Conservation (phyloP, 768 basidiomycete genomes). For the Serendipita sp. region DNA sequence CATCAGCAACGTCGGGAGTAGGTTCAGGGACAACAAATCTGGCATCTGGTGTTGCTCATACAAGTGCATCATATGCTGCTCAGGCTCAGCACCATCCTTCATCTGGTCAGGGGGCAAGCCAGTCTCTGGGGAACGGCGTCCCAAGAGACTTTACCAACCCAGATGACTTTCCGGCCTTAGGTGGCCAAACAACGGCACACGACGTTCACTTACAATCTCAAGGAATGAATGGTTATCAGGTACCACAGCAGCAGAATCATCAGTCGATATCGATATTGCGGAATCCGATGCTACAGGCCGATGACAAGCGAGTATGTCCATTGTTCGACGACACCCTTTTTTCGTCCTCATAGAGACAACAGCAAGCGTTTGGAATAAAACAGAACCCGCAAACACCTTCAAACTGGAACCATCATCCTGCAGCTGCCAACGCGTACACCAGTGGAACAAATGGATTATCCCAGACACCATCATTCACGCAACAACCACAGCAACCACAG, state of each 20-base stretch:
- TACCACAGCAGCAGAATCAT: conserved; percentile 35
- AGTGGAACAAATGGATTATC: conserved; percentile 18
- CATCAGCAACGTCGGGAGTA: conserved; percentile 20
- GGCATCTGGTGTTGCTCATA: neutral
- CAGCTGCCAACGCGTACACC: conserved; percentile 22
- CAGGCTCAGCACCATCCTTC: neutral
- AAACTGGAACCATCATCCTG: conserved; percentile 4
- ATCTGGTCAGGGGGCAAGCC: neutral
- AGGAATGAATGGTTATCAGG: conserved; percentile 45
- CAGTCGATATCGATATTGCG: conserved; percentile 23
- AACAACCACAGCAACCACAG: conserved; percentile 19
- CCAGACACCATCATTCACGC: conserved; percentile 23
- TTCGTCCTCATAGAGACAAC: neutral
- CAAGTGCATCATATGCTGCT: conserved; percentile 10
- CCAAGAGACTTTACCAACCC: conserved; percentile 22
- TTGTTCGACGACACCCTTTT: conserved; percentile 26
- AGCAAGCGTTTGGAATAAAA: conserved; percentile 7
- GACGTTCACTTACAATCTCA: conserved; percentile 38
- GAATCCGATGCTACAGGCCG: neutral
- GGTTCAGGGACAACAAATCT: conserved; percentile 1
- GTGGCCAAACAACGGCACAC: conserved; percentile 35
- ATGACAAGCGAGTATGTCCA: conserved; percentile 3
- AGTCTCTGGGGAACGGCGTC: conserved; percentile 8
- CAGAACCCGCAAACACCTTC: conserved; percentile 14
- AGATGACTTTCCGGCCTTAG: conserved; percentile 80